Evolutionary conservation across 305 asterid genomes (phyloP).

Genomic region (Petunia hybrid): DNA sequence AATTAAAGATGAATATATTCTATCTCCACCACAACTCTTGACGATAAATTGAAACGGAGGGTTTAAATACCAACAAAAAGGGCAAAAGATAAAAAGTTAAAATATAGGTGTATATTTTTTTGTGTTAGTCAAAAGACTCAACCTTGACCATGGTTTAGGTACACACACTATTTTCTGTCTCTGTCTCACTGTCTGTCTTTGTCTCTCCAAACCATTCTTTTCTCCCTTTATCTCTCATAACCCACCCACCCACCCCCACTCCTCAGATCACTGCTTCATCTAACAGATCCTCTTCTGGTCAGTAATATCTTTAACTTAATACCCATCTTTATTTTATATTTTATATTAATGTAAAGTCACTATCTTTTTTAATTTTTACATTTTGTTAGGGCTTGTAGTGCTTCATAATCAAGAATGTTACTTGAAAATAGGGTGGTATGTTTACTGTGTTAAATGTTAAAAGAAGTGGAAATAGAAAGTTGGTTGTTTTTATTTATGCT

Average conservation of each 20-base stretch:
- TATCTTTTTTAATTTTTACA: no score
- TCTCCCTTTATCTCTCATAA: not conserved
- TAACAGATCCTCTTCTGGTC: slow-evolving; percentile 27
- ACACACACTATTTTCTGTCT: slow-evolving; percentile 6
- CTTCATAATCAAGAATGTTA: not conserved
- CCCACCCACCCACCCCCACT: no score
- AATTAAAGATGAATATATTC: no score
- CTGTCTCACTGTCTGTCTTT: slow-evolving; percentile 3
- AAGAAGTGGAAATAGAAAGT: slow-evolving; percentile 11
- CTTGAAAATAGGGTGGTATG: not conserved
- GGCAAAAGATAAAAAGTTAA: not conserved
- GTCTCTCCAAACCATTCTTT: slow-evolving; percentile 10
- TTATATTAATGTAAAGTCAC: not conserved
- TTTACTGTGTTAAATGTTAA: slow-evolving; percentile 9
- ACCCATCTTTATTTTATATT: not conserved
- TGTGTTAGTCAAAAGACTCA: slow-evolving; percentile 29
- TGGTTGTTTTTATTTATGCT: not conserved
- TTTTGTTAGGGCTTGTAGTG: slow-evolving; percentile 22
- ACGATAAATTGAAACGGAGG: no score
- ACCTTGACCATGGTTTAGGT: slow-evolving; percentile 26
- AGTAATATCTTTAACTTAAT: slow-evolving; percentile 6
- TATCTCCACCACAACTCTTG: no score
- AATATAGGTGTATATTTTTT: not conserved
- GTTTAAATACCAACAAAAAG: no score
- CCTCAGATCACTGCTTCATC: slow-evolving; percentile 24